phyloP scores from a whole-genome alignment of 805 yeast genomes.

The Saturnispora diversa region DNA sequence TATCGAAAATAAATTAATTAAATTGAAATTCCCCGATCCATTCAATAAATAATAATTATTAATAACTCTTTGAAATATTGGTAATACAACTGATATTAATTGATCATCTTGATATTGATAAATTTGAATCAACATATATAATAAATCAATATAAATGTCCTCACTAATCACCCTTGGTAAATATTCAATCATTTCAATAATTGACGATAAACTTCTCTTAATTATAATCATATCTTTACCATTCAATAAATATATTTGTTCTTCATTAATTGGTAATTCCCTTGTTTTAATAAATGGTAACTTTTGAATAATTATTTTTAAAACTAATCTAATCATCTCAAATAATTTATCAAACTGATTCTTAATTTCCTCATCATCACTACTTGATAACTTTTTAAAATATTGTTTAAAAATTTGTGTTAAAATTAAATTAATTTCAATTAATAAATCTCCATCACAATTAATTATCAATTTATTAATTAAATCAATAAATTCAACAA shows the following conservation, averaged over 20 bases:
- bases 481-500: constrained; percentile 67
- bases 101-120: constrained; percentile 36
- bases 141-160: constrained; percentile 65
- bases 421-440: constrained; percentile 41
- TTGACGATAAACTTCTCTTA: constrained; percentile 41
- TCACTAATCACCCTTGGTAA: constrained; percentile 62
- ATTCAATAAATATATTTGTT: constrained; percentile 20
- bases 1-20: constrained; percentile 30
- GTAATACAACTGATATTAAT: constrained; percentile 45
- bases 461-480: constrained; percentile 63
- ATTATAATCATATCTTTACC: constrained; percentile 34
- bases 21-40: constrained; percentile 15
- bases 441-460: constrained; percentile 34
- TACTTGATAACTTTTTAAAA: constrained; percentile 28
- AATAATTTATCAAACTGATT: constrained; percentile 70
- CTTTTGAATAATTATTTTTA: constrained; percentile 51
- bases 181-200: constrained; percentile 53
- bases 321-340: constrained; percentile 65
- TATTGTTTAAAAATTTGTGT: constrained; percentile 37
- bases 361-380: constrained; percentile 35
- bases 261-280: constrained; percentile 24
- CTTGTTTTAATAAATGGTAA: constrained; percentile 53
- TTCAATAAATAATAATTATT: constrained; percentile 23
- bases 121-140: constrained; percentile 53
- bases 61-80: constrained; percentile 41